Evolutionary conservation across 306 rosid genomes (phyloP).

Genomic region (Hylodesmum podocarpum): DNA sequence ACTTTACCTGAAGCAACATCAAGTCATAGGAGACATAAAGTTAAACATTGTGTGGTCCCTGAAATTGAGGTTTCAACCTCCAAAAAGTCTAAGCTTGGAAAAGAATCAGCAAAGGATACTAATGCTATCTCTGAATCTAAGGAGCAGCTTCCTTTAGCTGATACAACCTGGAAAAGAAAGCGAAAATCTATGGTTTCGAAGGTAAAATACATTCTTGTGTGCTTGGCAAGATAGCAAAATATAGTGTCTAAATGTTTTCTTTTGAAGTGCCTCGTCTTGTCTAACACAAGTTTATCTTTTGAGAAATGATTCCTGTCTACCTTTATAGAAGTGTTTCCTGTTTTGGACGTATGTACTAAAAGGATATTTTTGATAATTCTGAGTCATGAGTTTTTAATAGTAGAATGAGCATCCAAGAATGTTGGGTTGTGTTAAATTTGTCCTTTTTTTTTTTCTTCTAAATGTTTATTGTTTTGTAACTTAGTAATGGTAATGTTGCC

Average conservation of each 20-base stretch:
- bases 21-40: slow-evolving; percentile 57
- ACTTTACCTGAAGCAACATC: slow-evolving; percentile 63
- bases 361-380: neutral
- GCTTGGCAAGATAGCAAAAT: neutral
- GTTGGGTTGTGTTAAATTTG: neutral
- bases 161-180: slow-evolving; percentile 56
- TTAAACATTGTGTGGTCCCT: slow-evolving; percentile 41
- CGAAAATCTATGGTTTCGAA: slow-evolving; percentile 50
- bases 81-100: slow-evolving; percentile 66
- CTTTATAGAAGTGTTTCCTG: neutral
- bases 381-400: neutral
- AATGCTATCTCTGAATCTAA: slow-evolving; percentile 50
- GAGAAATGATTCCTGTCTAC: neutral
- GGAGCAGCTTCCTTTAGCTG: slow-evolving; percentile 43
- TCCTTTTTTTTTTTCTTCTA: neutral
- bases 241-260: neutral
- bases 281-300: neutral
- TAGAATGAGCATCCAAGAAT: neutral
- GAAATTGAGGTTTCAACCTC: slow-evolving; percentile 47
- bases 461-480: neutral
- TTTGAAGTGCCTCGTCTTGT: neutral
- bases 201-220: slow-evolving; percentile 35
- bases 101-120: slow-evolving; percentile 37
- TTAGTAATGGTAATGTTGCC: neutral
- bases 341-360: neutral